Evolutionary conservation across 2,329 filamentous ascomycete genomes (phyloP).

Genomic region (Ceratocystis colombiana): DNA sequence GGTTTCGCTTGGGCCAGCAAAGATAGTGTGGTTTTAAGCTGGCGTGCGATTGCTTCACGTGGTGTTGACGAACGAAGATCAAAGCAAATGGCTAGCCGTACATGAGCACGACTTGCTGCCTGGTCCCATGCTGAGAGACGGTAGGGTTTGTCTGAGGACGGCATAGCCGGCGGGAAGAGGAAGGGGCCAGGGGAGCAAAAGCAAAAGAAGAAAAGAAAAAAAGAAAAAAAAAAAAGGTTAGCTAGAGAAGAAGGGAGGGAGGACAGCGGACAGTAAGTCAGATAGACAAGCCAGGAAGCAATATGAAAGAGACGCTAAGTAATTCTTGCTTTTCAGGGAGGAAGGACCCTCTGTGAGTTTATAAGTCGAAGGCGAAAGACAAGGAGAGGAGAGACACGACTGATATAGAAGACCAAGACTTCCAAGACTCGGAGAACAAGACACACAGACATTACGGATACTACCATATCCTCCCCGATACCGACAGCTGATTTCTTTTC

Average conservation of each 20-base stretch:
- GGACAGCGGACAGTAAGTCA: neutral
- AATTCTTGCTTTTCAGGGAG: neutral
- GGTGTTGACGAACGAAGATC: slow-evolving; percentile 24
- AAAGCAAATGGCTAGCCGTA: slow-evolving; percentile 29
- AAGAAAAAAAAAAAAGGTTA: no score
- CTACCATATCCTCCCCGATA: neutral
- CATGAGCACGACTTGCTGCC: slow-evolving; percentile 25
- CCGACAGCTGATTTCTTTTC: slow-evolving; percentile 8
- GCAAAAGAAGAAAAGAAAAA: neutral
- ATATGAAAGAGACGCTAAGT: neutral
- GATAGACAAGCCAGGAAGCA: neutral
- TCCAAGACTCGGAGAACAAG: neutral
- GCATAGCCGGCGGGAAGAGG: slow-evolving; percentile 2
- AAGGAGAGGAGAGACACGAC: neutral
- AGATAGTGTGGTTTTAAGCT: slow-evolving; percentile 27
- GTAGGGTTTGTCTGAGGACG: slow-evolving; percentile 18
- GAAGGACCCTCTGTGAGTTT: neutral
- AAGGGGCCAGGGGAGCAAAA: neutral
- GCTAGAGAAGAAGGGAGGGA: neutral
- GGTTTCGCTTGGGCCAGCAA: slow-evolving; percentile 28
- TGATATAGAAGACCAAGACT: neutral
- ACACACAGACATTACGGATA: slow-evolving; percentile 3
- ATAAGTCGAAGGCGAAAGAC: neutral
- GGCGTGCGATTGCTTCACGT: slow-evolving; percentile 18
- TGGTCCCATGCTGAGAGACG: slow-evolving; percentile 27